Conservation (phyloP, 75 land plant genomes). For the Sequoia sempervirens region DNA sequence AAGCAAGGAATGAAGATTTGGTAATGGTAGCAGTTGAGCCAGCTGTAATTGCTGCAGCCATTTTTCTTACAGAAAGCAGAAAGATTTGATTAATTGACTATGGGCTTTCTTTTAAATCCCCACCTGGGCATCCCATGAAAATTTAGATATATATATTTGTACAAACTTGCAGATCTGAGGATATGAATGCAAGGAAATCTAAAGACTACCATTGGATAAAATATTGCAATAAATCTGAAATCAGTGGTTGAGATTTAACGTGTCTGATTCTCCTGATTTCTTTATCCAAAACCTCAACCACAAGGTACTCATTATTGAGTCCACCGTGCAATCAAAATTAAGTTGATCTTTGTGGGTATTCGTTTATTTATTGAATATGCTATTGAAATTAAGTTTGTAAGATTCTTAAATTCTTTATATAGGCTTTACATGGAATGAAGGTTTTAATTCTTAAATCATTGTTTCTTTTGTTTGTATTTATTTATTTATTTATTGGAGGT, state of each 20-base stretch:
- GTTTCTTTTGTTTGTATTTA: too few species aligned
- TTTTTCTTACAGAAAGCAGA: not conserved
- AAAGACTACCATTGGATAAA: not conserved
- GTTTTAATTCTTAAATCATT: too few species aligned
- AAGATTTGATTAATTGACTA: not conserved
- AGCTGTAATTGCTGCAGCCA: conserved; percentile 3
- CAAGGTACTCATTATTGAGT: not conserved
- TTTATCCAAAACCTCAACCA: not conserved
- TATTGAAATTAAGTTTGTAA: too few species aligned
- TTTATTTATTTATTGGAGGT: too few species aligned
- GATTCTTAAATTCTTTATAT: too few species aligned
- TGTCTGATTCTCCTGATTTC: not conserved
- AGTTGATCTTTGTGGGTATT: not conserved
- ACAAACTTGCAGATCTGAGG: not conserved
- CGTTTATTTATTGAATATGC: too few species aligned
- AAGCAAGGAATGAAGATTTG: not conserved
- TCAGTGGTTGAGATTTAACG: not conserved
- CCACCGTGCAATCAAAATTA: not conserved
- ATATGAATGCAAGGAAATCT: not conserved
- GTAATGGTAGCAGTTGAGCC: not conserved
- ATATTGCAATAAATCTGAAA: not conserved
- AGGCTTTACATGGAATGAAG: too few species aligned
- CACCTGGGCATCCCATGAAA: not conserved
- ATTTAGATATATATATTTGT: not conserved
- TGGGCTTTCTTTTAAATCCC: not conserved